A percentile compares a stretch with the other conserved stretches of the same genome.
These are phyloP conservation scores for Canavalia gladiata DNA, from an alignment of 306 rosid genomes.

Conservation along the genomic window DNA sequence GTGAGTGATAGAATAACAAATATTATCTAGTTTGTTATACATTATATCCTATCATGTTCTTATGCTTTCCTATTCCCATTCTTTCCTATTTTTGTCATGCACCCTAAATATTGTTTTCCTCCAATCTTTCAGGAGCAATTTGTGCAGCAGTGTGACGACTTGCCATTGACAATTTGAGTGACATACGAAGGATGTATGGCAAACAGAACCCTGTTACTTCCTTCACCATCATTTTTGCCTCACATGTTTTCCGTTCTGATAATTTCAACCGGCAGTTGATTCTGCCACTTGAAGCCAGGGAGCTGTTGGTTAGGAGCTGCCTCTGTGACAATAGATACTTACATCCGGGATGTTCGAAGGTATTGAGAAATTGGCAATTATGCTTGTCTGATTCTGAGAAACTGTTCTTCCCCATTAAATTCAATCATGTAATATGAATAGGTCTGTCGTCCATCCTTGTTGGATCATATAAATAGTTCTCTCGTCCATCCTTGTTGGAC, in stretches of 20 bases:
- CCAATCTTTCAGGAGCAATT: slow-evolving; percentile 62
- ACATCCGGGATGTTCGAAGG: slow-evolving; percentile 38
- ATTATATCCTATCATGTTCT: no score
- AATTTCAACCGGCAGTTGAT: slow-evolving; percentile 42
- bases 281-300: slow-evolving; percentile 39
- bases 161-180: slow-evolving; percentile 32
- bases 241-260: slow-evolving; percentile 34
- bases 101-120: slow-evolving; percentile 14
- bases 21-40: background rate
- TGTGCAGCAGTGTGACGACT: slow-evolving; percentile 71
- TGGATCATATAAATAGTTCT: slow-evolving; percentile 36
- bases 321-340: slow-evolving; percentile 37
- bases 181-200: slow-evolving; percentile 26
- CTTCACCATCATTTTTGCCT: slow-evolving; percentile 33
- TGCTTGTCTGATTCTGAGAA: slow-evolving; percentile 38
- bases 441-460: background rate
- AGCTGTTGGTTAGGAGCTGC: slow-evolving; percentile 36
- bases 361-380: slow-evolving; percentile 35
- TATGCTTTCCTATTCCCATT: no score
- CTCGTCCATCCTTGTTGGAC: background rate
- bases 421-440: slow-evolving; percentile 49
- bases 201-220: slow-evolving; percentile 42
- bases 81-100: no score
- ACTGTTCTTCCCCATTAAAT: slow-evolving; percentile 28
- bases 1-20: background rate